A percentile compares a stretch with the other conserved stretches of the same genome.
phyloP scores from a whole-genome alignment of 139 green algal genomes.

The Axilococcus clingmanii region DNA sequence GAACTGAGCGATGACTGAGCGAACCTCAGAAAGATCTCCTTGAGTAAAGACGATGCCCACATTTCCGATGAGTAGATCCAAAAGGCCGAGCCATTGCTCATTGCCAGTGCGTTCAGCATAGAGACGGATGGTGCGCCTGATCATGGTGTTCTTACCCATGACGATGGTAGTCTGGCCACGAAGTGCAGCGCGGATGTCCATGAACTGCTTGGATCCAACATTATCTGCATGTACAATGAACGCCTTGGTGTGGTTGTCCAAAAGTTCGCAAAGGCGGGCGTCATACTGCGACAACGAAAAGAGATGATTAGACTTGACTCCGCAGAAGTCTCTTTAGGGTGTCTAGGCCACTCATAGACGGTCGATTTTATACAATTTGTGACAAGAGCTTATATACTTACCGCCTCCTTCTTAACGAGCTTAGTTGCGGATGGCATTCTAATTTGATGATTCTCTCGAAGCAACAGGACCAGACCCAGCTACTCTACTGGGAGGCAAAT shows the following conservation, averaged over 20 bases:
- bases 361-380: too few species aligned
- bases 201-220: slow-evolving; percentile 98
- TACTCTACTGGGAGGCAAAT: slow-evolving; percentile 61
- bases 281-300: slow-evolving; percentile 72
- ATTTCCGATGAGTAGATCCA: slow-evolving; percentile 91
- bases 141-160: slow-evolving; percentile 99
- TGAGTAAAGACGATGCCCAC: slow-evolving; percentile 98
- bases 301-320: neutral
- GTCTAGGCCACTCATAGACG: too few species aligned
- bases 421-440: slow-evolving; percentile 60
- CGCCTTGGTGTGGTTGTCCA: slow-evolving; percentile 74
- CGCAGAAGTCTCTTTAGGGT: too few species aligned
- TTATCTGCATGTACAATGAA: slow-evolving; percentile 97
- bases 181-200: slow-evolving; percentile 90
- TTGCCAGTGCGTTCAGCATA: slow-evolving; percentile 87
- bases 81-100: slow-evolving; percentile 71
- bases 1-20: slow-evolving; percentile 78
- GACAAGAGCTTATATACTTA: slow-evolving; percentile 20
- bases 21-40: slow-evolving; percentile 54
- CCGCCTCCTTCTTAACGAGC: slow-evolving; percentile 63
- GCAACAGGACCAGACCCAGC: slow-evolving; percentile 60
- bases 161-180: slow-evolving; percentile 79
- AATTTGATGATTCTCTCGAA: neutral
- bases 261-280: slow-evolving; percentile 60
- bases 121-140: slow-evolving; percentile 88